phyloP scores from a whole-genome alignment of 495 filamentous ascomycete species.

The Clavariopsis aquatica region DNA sequence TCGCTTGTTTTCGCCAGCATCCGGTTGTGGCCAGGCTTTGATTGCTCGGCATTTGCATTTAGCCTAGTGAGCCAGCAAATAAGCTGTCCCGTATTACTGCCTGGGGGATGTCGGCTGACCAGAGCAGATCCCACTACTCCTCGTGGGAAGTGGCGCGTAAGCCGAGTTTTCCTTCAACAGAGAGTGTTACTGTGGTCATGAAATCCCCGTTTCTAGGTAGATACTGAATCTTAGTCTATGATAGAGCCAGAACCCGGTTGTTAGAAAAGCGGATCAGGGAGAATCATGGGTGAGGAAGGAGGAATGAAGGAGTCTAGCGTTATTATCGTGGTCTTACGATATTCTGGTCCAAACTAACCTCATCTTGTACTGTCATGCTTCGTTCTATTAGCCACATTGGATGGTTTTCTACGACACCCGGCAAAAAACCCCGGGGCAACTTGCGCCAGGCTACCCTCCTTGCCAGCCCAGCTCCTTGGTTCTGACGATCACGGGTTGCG shows the following conservation, averaged over 20 bases:
- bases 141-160: not conserved
- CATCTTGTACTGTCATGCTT: not conserved
- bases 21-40: not conserved
- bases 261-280: too few relatives aligned
- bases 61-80: constrained; percentile 1
- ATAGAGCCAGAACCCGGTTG: too few relatives aligned
- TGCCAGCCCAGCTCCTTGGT: not conserved
- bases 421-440: not conserved
- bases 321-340: not conserved
- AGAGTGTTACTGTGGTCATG: not conserved
- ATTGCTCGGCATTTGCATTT: constrained; percentile 25
- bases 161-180: not conserved
- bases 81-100: not conserved
- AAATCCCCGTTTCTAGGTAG: not conserved
- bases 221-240: not conserved
- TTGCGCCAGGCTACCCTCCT: not conserved
- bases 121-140: too few relatives aligned
- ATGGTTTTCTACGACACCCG: not conserved
- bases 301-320: not conserved
- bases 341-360: not conserved
- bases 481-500: not conserved
- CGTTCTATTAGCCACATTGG: not conserved
- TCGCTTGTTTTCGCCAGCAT: constrained; percentile 8
- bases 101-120: not conserved
- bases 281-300: too few relatives aligned